Evolutionary conservation across 495 filamentous ascomycete genomes (phyloP).

Genomic region (Monascus purpureus): DNA sequence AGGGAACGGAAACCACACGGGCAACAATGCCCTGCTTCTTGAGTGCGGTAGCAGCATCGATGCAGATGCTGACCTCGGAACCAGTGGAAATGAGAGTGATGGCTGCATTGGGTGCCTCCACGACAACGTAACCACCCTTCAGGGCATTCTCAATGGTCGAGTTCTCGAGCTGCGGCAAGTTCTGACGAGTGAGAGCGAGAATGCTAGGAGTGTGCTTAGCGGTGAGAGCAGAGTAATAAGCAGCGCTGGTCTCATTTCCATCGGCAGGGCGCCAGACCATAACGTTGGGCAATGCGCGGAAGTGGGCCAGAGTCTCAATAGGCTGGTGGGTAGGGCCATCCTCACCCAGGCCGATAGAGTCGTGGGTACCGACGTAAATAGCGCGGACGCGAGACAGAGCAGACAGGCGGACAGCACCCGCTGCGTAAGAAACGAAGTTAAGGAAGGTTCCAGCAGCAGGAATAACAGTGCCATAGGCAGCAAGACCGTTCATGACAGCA

Average conservation of each 20-base stretch:
- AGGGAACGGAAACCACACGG: slow-evolving; percentile 90
- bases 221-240: slow-evolving; percentile 91
- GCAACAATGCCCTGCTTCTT: slow-evolving; percentile 77
- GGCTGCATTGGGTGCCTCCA: slow-evolving; percentile 70
- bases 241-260: slow-evolving; percentile 94
- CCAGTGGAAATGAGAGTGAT: slow-evolving; percentile 91
- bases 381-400: slow-evolving; percentile 80
- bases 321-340: slow-evolving; percentile 98
- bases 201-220: slow-evolving; percentile 85
- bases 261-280: slow-evolving; percentile 99
- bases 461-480: slow-evolving; percentile 89
- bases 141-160: slow-evolving; percentile 73
- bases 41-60: slow-evolving; percentile 83
- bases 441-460: slow-evolving; percentile 94
- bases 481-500: slow-evolving; percentile 94
- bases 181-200: slow-evolving; percentile 91
- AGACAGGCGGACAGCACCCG: slow-evolving; percentile 87
- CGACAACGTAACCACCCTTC: slow-evolving; percentile 88
- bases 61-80: slow-evolving; percentile 86
- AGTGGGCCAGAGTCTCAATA: slow-evolving; percentile 98
- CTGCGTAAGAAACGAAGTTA: slow-evolving; percentile 99
- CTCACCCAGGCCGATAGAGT: slow-evolving; percentile 98
- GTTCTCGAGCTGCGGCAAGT: slow-evolving; percentile 93
- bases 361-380: slow-evolving; percentile 97
- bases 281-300: slow-evolving; percentile 97